phyloP scores from a whole-genome alignment of 768 basidiomycete genomes.

The Leccinum longicurvipes region DNA sequence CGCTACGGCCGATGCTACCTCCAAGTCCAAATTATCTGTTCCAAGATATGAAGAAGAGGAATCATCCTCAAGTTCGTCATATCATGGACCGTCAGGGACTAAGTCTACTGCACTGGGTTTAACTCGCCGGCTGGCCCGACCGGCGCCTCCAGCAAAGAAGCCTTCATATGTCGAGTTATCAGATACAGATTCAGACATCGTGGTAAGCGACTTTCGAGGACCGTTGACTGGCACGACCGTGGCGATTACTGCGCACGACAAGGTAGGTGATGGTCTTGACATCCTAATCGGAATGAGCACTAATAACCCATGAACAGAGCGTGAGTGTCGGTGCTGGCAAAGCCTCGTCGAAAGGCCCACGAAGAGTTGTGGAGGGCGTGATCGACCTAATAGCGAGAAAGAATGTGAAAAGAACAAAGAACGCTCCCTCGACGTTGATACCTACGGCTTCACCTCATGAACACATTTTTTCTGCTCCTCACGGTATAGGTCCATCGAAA shows the following conservation, averaged over 20 bases:
- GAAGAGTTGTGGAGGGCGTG: background rate
- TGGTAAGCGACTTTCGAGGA: constrained; percentile 12
- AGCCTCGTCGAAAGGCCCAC: background rate
- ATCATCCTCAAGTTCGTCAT: constrained; percentile 4
- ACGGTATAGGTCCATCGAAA: constrained; percentile 11
- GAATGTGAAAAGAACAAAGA: background rate
- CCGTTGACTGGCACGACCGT: background rate
- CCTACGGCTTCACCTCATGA: background rate
- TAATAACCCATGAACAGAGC: constrained; percentile 8
- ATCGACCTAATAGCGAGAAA: constrained; percentile 9
- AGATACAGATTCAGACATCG: constrained; percentile 21
- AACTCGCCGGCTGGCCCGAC: background rate
- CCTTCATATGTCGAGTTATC: constrained; percentile 23
- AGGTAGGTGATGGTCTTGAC: background rate
- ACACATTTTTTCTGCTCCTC: constrained; percentile 1
- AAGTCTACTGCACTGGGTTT: background rate
- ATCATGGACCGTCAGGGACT: background rate
- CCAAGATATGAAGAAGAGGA: constrained; percentile 14
- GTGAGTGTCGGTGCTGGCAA: background rate
- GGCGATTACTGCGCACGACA: background rate
- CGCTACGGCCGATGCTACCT: background rate
- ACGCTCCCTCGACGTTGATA: background rate
- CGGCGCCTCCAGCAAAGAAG: constrained; percentile 6
- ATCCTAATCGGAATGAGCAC: background rate
- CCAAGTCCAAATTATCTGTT: background rate